A percentile compares a stretch with the other conserved stretches of the same genome.
These are phyloP conservation scores for Aphanomyces euteiches DNA, from an alignment of 352 stramenopile genomes.

Conservation along the genomic window DNA sequence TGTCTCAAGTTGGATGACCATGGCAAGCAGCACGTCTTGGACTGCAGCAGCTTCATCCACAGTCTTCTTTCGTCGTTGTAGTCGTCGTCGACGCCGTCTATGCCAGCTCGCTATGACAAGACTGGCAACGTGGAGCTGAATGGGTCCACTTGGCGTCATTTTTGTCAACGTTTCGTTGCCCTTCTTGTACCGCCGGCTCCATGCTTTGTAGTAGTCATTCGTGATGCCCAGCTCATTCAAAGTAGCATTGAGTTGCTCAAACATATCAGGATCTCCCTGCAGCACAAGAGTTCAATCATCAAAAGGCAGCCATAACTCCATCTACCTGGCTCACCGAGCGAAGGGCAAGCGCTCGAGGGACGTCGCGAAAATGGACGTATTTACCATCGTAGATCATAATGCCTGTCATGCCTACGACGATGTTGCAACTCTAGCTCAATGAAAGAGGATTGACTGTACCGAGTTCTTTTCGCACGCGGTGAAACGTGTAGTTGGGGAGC, in stretches of 20 bases:
- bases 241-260: not conserved
- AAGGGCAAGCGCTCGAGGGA: slow-evolving; percentile 61
- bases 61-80: not conserved
- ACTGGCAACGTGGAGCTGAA: not conserved
- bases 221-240: slow-evolving; percentile 17
- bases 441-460: not conserved
- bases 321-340: slow-evolving; percentile 32
- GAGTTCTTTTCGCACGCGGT: not conserved
- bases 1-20: not conserved
- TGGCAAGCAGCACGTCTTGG: not conserved
- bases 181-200: slow-evolving; percentile 14
- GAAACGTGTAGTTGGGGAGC: slow-evolving; percentile 13
- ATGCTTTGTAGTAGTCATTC: slow-evolving; percentile 22
- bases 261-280: slow-evolving; percentile 14
- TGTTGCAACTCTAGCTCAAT: no score
- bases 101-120: slow-evolving; percentile 12
- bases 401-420: slow-evolving; percentile 39
- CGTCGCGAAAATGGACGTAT: slow-evolving; percentile 80
- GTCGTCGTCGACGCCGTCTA: not conserved
- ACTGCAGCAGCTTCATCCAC: not conserved
- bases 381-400: slow-evolving; percentile 80
- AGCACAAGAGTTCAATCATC: no score
- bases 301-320: not conserved
- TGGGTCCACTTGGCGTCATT: not conserved
- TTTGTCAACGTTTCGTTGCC: not conserved